phyloP scores from a whole-genome alignment of 2,329 filamentous ascomycete genomes.

The Lizonia empirigonia region DNA sequence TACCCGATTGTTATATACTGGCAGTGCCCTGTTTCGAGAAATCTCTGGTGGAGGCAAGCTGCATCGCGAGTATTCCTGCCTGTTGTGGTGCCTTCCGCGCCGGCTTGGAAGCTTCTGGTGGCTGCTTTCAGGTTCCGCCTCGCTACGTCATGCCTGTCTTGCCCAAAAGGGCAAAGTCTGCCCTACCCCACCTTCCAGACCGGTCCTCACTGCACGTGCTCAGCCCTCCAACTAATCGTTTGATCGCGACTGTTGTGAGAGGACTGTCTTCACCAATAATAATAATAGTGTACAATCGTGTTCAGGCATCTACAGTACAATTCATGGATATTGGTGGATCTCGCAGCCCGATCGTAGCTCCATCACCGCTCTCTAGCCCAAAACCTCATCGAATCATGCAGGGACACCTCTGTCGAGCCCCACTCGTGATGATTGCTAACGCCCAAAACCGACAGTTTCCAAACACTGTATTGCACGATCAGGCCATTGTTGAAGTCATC shows the following conservation, averaged over 20 bases:
- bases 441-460: no score
- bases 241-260: no score
- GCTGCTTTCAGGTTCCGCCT: conserved; percentile 24
- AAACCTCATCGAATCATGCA: neutral
- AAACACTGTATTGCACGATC: neutral
- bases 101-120: conserved; percentile 36
- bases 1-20: conserved; percentile 33
- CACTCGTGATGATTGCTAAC: conserved; percentile 1
- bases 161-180: neutral
- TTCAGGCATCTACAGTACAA: no score
- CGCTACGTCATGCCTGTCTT: conserved; percentile 12
- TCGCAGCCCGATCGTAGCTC: no score
- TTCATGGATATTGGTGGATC: no score
- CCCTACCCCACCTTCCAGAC: neutral
- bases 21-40: conserved; percentile 18
- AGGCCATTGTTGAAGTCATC: no score
- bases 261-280: no score
- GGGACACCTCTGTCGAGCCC: neutral
- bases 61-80: conserved; percentile 32
- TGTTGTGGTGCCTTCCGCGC: conserved; percentile 24
- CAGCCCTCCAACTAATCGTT: no score
- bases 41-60: conserved; percentile 29
- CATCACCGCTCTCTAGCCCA: no score
- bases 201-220: neutral
- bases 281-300: no score